These are phyloP conservation scores for Melaleuca alternifolia DNA, from an alignment of 345 rosid genomes.

Conservation along the genomic window DNA sequence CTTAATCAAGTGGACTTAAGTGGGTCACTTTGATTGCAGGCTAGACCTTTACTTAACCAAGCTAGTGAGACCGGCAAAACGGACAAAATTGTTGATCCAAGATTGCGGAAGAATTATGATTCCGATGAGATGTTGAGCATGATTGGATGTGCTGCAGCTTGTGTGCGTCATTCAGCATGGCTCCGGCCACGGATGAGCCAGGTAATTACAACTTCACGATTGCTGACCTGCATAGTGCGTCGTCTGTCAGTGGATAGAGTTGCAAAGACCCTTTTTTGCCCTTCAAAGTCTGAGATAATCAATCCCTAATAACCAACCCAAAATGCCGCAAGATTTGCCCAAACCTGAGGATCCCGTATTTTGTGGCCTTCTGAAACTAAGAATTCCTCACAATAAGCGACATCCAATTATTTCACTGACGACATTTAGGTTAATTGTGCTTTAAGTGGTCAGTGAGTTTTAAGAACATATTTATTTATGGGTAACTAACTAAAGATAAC, in stretches of 20 bases:
- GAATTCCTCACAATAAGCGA: background rate
- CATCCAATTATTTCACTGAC: background rate
- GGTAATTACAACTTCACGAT: conserved; percentile 18
- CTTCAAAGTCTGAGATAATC: background rate
- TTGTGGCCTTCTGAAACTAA: background rate
- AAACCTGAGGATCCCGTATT: background rate
- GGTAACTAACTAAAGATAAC: background rate
- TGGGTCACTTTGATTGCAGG: conserved; percentile 17
- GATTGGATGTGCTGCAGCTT: conserved; percentile 75
- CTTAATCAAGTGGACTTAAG: background rate
- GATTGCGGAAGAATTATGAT: conserved; percentile 30
- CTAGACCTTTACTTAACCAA: conserved; percentile 51
- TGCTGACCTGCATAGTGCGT: background rate
- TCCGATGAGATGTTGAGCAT: conserved; percentile 39
- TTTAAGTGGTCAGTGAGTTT: background rate
- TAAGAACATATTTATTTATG: background rate
- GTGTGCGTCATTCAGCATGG: conserved; percentile 60
- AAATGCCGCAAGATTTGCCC: background rate
- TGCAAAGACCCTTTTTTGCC: background rate
- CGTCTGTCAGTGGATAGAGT: background rate
- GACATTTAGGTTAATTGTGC: background rate
- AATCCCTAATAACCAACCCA: background rate
- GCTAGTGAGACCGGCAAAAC: conserved; percentile 25
- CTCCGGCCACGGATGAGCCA: conserved; percentile 73
- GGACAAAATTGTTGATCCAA: conserved; percentile 43